Percentiles rank a stretch among this genome's conserved stretches.
Evolutionary conservation across 1,284 basidiomycete species (phyloP).

Genomic region (Cryptococcus sp.): DNA sequence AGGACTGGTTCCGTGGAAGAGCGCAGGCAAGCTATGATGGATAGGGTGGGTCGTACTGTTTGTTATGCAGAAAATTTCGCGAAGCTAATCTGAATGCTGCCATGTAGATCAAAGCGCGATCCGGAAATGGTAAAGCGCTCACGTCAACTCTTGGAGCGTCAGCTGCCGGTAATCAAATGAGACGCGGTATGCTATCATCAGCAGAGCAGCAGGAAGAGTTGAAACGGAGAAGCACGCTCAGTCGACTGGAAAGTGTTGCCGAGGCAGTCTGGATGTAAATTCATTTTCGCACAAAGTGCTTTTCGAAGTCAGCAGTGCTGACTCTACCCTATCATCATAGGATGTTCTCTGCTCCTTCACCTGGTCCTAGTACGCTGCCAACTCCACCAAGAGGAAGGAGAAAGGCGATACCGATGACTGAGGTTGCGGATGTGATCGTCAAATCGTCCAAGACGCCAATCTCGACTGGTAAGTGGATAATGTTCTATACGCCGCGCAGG

Average conservation of each 20-base stretch:
- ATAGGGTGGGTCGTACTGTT: constrained; percentile 33
- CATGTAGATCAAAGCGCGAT: constrained; percentile 44
- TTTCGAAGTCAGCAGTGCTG: constrained; percentile 1
- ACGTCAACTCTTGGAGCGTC: constrained; percentile 34
- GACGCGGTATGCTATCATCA: constrained; percentile 22
- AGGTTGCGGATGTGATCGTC: constrained; percentile 50
- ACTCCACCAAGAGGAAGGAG: constrained; percentile 38
- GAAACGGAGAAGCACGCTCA: constrained; percentile 49
- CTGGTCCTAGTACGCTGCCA: constrained; percentile 28
- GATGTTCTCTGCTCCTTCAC: constrained; percentile 46
- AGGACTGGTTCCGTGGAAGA: constrained; percentile 42
- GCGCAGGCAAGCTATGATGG: constrained; percentile 46
- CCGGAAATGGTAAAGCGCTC: constrained; percentile 23
- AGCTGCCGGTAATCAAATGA: constrained; percentile 12
- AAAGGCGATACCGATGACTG: constrained; percentile 47
- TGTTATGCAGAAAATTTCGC: neutral
- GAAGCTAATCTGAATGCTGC: neutral
- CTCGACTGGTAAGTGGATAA: constrained; percentile 40
- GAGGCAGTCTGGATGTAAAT: constrained; percentile 54
- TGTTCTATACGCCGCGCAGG: neutral
- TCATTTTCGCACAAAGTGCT: neutral
- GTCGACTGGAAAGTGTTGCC: constrained; percentile 51
- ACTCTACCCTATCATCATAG: constrained; percentile 14
- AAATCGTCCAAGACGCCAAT: constrained; percentile 54
- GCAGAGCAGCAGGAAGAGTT: constrained; percentile 46